Conservation (phyloP, 345 rosid species). For the Lumnitzera littorea region DNA sequence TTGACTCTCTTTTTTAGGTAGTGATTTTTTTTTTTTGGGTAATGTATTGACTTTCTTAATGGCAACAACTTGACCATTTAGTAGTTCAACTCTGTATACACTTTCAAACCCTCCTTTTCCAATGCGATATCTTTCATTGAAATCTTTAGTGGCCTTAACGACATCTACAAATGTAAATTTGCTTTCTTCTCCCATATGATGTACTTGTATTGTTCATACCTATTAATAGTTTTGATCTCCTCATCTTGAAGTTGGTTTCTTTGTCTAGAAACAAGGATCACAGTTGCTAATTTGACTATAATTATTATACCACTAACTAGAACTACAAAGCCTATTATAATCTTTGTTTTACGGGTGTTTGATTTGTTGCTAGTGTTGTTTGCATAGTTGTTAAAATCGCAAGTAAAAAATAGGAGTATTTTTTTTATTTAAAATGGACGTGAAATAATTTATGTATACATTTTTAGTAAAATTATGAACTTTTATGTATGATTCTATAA, state of each 20-base stretch:
- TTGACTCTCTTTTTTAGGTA: no score
- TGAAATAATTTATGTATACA: no score
- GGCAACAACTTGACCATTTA: slow-evolving; percentile 41
- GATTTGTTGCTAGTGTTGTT: slow-evolving; percentile 13
- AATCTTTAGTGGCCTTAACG: slow-evolving; percentile 45
- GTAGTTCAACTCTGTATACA: slow-evolving; percentile 46
- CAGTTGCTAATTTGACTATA: slow-evolving; percentile 10
- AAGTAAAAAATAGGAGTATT: no score
- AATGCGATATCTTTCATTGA: slow-evolving; percentile 39
- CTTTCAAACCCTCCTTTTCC: slow-evolving; percentile 65
- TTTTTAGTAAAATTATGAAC: no score
- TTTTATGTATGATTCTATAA: no score
- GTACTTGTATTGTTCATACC: slow-evolving; percentile 14
- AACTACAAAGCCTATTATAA: slow-evolving; percentile 31
- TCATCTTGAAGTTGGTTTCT: slow-evolving; percentile 19
- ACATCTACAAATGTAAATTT: slow-evolving; percentile 51
- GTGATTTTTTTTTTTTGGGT: slow-evolving; percentile 1
- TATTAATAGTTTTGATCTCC: slow-evolving; percentile 12
- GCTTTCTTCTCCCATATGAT: slow-evolving; percentile 49
- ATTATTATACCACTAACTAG: slow-evolving; percentile 23
- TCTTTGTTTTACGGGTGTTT: slow-evolving; percentile 10
- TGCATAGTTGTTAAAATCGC: no score
- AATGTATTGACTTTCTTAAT: slow-evolving; percentile 39
- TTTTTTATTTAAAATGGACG: no score
- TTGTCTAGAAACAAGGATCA: slow-evolving; percentile 6